phyloP scores from a whole-genome alignment of 371 early-diverging fungal genomes.

The Mortierella sp. region DNA sequence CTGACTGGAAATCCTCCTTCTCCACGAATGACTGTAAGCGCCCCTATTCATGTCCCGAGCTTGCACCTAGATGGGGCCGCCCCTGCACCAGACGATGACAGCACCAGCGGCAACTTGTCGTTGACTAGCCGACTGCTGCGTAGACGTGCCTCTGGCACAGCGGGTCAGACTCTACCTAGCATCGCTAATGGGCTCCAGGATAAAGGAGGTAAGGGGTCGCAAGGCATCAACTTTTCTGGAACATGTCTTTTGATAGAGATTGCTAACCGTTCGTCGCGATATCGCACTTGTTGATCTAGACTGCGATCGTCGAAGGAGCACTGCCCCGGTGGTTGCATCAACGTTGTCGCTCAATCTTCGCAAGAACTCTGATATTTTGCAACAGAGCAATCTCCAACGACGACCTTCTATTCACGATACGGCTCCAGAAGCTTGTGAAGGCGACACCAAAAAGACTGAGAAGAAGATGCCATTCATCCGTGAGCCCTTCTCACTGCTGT shows the following conservation, averaged over 20 bases:
- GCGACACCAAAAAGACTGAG: conserved; percentile 9
- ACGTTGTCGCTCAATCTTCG: conserved; percentile 37
- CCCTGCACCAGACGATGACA: background rate
- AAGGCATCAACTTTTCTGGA: background rate
- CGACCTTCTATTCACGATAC: background rate
- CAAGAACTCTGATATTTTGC: conserved; percentile 12
- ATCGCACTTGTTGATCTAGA: background rate
- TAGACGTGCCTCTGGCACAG: conserved; percentile 16
- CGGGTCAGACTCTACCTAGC: background rate
- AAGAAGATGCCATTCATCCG: conserved; percentile 3
- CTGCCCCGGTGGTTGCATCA: conserved; percentile 28
- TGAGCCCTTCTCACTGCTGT: background rate
- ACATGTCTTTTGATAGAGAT: no score
- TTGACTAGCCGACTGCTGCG: conserved; percentile 32
- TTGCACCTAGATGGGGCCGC: no score
- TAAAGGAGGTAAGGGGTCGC: conserved; percentile 21
- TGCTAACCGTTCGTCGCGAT: background rate
- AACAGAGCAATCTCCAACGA: background rate
- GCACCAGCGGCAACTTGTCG: conserved; percentile 6
- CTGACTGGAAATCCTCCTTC: background rate
- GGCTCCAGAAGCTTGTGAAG: background rate
- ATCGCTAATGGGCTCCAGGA: background rate
- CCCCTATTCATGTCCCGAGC: background rate
- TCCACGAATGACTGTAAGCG: background rate
- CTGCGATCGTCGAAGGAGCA: conserved; percentile 19